Percentiles rank a stretch among this genome's conserved stretches.
Evolutionary conservation across 495 filamentous ascomycete species (phyloP).

Genomic region (Lichina pygmaea): DNA sequence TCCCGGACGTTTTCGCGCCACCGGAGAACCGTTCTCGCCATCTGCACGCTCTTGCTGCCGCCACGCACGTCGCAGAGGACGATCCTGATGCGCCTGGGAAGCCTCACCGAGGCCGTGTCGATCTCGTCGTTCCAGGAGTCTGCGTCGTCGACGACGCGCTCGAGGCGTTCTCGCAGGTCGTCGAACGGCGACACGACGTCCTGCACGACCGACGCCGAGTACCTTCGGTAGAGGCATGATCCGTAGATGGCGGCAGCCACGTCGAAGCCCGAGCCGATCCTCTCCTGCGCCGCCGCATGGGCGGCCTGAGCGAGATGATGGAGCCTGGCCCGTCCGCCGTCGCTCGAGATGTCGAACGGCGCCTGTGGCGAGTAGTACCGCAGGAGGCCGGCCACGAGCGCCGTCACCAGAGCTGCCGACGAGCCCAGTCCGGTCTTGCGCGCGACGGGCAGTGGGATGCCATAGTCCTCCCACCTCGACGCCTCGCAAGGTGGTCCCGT

Average conservation of each 20-base stretch:
- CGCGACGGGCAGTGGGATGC: conserved; percentile 43
- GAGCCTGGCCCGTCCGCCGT: conserved; percentile 17
- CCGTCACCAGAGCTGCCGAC: conserved; percentile 82
- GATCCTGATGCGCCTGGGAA: conserved; percentile 40
- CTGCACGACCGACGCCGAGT: conserved; percentile 52
- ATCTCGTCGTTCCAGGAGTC: conserved; percentile 55
- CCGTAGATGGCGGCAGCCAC: conserved; percentile 86
- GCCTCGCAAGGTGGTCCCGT: conserved; percentile 1
- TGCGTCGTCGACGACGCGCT: conserved; percentile 32
- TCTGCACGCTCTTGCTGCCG: conserved; percentile 73
- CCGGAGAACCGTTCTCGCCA: conserved; percentile 72
- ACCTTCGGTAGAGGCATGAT: conserved; percentile 69
- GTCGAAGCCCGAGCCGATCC: conserved; percentile 88
- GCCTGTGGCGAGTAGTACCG: conserved; percentile 41
- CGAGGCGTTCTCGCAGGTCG: conserved; percentile 20
- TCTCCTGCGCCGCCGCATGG: conserved; percentile 90
- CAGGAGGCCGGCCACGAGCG: conserved; percentile 59
- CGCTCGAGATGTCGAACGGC: conserved; percentile 13
- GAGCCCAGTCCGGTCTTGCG: conserved; percentile 95
- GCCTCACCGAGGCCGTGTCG: conserved; percentile 28
- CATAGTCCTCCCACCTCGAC: conserved; percentile 29
- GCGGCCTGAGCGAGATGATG: conserved; percentile 86
- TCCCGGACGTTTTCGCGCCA: conserved; percentile 47
- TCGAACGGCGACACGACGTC: conserved; percentile 1
- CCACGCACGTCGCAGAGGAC: conserved; percentile 93